Evolutionary conservation across 768 basidiomycete species (phyloP), one percentile per base, ranked within the genome.

Genomic region (Lactifluus subvellereus): DNA sequence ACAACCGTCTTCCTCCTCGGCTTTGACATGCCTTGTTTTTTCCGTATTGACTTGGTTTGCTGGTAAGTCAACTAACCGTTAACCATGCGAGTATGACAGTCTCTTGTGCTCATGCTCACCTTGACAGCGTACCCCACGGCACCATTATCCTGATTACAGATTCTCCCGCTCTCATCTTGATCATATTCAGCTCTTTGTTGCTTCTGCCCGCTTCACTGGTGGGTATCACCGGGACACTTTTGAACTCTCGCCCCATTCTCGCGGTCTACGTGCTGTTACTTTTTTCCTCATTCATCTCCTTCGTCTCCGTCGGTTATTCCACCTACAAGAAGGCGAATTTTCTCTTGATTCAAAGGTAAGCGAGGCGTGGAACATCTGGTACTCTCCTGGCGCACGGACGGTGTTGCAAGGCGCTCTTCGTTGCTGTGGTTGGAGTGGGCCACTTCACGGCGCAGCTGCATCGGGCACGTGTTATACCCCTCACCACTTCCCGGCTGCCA

Each of bases 401-500:
- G 66, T 82, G 51, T 75, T 91, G 38, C 88, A 90, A 67, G 80
- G 86, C 67, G 74, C 82, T 13, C 74, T 86, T 27, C 73, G 75
- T 8, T 89, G 88, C 71, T 89, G 88, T 70, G 88, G 87, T 0
- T 88, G 80, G 74, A 83, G 80, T 70, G 81, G 76, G 63, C 74
- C 86, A 20, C 71, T 82, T 57, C 86, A 89, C 72, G 82, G 83
- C 55, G 83, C 83, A 4, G 77, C 79, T 0, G 78, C 82, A 37
- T 85, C 84, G 56, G 76, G 74, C 54, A 75, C 75, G 42, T 90
- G 88, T 70, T 88, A 85, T 70, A 75, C 83, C 2, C 79, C 20
- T 78, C 86, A 13, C 71, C 78, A 5, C 76, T 89, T 4, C 84
- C 87, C 13, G 88, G 87, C 2, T 90, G 89, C 72, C 87, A 86